A percentile compares a stretch with the other conserved stretches of the same genome.
Evolutionary conservation across 2,329 filamentous ascomycete species (phyloP).

Genomic region (Pseudogymnoascus sp.): DNA sequence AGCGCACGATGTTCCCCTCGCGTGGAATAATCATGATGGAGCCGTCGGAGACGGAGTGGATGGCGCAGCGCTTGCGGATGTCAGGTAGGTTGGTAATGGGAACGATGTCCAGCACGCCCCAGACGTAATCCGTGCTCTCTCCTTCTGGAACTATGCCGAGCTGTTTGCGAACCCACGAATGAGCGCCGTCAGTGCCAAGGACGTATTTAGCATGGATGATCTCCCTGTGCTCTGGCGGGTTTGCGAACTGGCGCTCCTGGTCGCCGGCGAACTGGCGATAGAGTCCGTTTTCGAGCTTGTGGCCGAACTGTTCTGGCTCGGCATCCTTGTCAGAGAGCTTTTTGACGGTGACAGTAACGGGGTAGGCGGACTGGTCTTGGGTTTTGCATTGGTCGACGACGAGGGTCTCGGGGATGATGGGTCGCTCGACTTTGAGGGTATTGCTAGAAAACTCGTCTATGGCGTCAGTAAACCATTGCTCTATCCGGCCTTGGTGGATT

Average conservation of each 20-base stretch:
- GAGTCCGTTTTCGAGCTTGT: constrained; percentile 37
- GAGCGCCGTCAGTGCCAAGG: constrained; percentile 45
- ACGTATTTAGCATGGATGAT: constrained; percentile 33
- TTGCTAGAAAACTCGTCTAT: constrained; percentile 42
- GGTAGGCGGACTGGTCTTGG: constrained; percentile 44
- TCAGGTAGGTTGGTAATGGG: constrained; percentile 51
- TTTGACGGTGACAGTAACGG: constrained; percentile 48
- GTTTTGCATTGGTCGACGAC: constrained; percentile 41
- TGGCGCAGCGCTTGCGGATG: constrained; percentile 48
- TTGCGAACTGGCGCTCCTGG: constrained; percentile 38
- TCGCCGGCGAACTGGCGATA: constrained; percentile 46
- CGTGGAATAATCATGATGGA: constrained; percentile 55
- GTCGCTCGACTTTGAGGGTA: constrained; percentile 46
- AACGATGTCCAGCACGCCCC: constrained; percentile 41
- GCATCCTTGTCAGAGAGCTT: constrained; percentile 47
- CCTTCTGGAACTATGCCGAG: constrained; percentile 34
- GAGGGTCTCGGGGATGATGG: constrained; percentile 46
- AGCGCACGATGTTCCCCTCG: constrained; percentile 54
- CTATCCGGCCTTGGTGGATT: constrained; percentile 62
- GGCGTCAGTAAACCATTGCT: constrained; percentile 54
- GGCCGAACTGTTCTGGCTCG: constrained; percentile 18
- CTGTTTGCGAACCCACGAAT: constrained; percentile 37
- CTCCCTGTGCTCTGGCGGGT: constrained; percentile 17
- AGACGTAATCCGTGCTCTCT: constrained; percentile 33
- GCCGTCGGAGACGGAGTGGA: constrained; percentile 47